Base-by-base conservation (phyloP, 2,329 filamentous ascomycete species). In the Ceratocystis albifundus region DNA sequence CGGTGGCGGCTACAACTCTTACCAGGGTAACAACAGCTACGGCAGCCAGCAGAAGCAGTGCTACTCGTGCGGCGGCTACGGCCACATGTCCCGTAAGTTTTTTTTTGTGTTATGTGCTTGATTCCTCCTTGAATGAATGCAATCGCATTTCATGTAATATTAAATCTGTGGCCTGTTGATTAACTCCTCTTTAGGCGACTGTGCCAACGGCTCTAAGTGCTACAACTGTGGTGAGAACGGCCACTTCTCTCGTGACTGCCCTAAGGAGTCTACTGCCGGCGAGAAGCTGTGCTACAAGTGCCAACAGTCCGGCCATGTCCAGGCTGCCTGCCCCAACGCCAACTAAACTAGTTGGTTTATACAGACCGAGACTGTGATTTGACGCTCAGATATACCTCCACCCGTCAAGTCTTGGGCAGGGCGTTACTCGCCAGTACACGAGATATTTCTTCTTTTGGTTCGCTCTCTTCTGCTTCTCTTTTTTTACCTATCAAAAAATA, bases 201-300 rank as follows among this genome's bases (percentile, higher is more conserved):
- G 94, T 80, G 95, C 93, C 73, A 95, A 97, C 78, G 94, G 94
- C 74, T 93, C 95, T 83, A 97, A 97, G 84, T 99, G 94, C 88
- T 99, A 97, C 87, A 96, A 96, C 86, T 97, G 94, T 72, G 84
- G 84, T 74, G 91, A 96, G 81, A 88, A 93, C 72, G 93, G 94
- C 69, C 93, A 97, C 79, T 86, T 96, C 77, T 95, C 89, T 71
- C 89, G 93, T 71, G 94, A 99, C 78, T 99, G 94, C 84, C 88
- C 92, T 73, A 92, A 93, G 76, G 93, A 96, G 80, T 89, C 89
- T 68, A 84, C 86, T 72, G 66, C 62, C n/a, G 84, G 85, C 71
- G 93, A 97, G 84, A 93, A 95, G 77, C 91, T 96, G 76, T 99
- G 94, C 88, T 99, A 99, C 85, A 96, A 95, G 83, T 97, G 84